phyloP scores from a whole-genome alignment of 2,329 filamentous ascomycete genomes.

The Calonectria multiphialidica region DNA sequence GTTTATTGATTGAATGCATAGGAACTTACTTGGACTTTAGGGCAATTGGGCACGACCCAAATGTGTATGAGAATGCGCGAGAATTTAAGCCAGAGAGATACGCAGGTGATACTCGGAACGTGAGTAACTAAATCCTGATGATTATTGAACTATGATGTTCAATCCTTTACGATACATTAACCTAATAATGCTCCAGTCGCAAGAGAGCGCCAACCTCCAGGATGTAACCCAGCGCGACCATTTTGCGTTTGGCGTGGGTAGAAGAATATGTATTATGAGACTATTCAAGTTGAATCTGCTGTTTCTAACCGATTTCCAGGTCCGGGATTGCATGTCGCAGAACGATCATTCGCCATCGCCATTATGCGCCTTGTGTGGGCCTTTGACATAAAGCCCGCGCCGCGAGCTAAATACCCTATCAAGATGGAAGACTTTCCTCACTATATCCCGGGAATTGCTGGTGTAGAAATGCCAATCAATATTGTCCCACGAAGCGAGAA shows the following conservation, averaged over 20 bases:
- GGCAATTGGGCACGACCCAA: constrained; percentile 16
- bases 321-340: constrained; percentile 17
- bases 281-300: too few species aligned
- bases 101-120: background rate
- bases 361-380: constrained; percentile 19
- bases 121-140: background rate
- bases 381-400: constrained; percentile 6
- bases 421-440: constrained; percentile 3
- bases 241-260: constrained; percentile 15
- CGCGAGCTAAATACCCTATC: background rate
- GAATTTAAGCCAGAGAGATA: constrained; percentile 15
- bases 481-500: background rate
- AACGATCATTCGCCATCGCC: constrained; percentile 13
- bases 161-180: background rate
- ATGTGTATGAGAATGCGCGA: background rate
- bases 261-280: constrained; percentile 9
- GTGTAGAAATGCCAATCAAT: constrained; percentile 14
- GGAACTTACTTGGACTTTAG: background rate
- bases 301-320: background rate
- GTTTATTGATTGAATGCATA: background rate
- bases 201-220: constrained; percentile 5
- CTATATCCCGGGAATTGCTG: constrained; percentile 8
- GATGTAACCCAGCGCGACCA: constrained; percentile 15
- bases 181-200: background rate
- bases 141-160: background rate